These are phyloP conservation scores for Torulaspora franciscae DNA, from an alignment of 805 yeast species.

Conservation along the genomic window DNA sequence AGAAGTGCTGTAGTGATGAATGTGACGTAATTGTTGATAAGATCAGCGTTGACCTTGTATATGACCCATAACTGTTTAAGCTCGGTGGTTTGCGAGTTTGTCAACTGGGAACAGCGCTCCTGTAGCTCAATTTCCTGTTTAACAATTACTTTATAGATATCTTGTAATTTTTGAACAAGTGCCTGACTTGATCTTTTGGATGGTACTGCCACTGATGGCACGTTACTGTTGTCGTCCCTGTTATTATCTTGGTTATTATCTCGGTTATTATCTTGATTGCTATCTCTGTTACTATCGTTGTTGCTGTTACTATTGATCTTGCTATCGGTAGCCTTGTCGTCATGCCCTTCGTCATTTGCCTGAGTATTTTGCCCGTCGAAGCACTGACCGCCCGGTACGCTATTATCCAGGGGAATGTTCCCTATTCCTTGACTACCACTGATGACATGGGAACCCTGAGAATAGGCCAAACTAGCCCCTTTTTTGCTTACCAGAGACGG, in stretches of 20 bases:
- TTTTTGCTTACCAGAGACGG: neutral
- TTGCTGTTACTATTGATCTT: conserved; percentile 7
- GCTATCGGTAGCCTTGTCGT: conserved; percentile 5
- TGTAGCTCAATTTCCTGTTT: conserved; percentile 64
- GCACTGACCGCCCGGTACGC: neutral
- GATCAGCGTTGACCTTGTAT: conserved; percentile 59
- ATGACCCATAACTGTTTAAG: conserved; percentile 68
- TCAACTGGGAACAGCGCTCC: conserved; percentile 60
- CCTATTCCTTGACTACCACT: neutral
- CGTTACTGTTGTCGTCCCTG: conserved; percentile 22
- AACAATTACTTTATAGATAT: conserved; percentile 65
- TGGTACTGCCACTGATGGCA: conserved; percentile 18
- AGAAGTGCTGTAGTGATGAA: conserved; percentile 65
- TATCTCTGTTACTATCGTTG: conserved; percentile 11
- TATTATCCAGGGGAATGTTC: neutral
- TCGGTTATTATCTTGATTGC: conserved; percentile 17
- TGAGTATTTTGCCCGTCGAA: neutral
- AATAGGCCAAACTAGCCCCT: neutral
- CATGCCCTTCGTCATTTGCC: conserved; percentile 1
- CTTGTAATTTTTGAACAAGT: conserved; percentile 65
- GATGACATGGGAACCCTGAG: neutral
- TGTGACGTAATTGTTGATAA: conserved; percentile 67
- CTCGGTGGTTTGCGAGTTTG: conserved; percentile 48
- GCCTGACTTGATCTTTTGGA: conserved; percentile 39
- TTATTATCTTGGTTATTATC: conserved; percentile 21